phyloP scores from a whole-genome alignment of 805 yeast species.

The Candida alai region DNA sequence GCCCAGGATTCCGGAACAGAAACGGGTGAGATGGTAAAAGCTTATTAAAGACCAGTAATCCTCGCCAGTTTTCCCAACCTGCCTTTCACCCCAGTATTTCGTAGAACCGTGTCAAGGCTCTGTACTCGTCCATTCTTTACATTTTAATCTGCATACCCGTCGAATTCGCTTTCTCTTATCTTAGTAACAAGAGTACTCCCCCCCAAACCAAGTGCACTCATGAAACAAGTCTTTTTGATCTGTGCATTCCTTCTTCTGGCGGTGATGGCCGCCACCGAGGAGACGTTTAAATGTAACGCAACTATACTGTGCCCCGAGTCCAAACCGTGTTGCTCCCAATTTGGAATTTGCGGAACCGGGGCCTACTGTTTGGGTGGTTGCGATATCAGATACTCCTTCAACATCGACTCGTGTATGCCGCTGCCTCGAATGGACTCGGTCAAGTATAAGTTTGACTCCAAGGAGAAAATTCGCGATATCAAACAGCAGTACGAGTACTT shows the following conservation, averaged over 20 bases:
- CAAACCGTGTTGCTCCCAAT: slow-evolving; percentile 81
- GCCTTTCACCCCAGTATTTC: too few species aligned
- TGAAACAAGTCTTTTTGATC: not conserved
- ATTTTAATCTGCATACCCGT: too few species aligned
- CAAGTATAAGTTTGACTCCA: slow-evolving; percentile 38
- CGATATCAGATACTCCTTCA: slow-evolving; percentile 68
- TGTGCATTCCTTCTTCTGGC: slow-evolving; percentile 3
- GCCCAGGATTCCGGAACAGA: too few species aligned
- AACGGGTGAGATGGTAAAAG: too few species aligned
- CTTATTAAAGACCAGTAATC: too few species aligned
- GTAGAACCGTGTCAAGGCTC: too few species aligned
- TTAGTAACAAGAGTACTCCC: too few species aligned
- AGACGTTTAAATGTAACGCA: slow-evolving; percentile 43
- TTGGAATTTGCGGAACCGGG: slow-evolving; percentile 79
- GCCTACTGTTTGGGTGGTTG: slow-evolving; percentile 82
- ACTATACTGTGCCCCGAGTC: slow-evolving; percentile 65
- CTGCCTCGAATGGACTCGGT: slow-evolving; percentile 64
- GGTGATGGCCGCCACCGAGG: slow-evolving; percentile 6
- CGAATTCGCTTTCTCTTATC: too few species aligned
- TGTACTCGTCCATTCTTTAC: too few species aligned
- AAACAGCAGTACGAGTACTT: slow-evolving; percentile 40
- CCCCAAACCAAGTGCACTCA: too few species aligned
- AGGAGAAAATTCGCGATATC: slow-evolving; percentile 18
- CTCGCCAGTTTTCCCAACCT: too few species aligned
- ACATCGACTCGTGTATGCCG: slow-evolving; percentile 74